A percentile compares a stretch with the other conserved stretches of the same genome.
Evolutionary conservation across 2,329 filamentous ascomycete genomes (phyloP).

Genomic region (Alternaria sp.): DNA sequence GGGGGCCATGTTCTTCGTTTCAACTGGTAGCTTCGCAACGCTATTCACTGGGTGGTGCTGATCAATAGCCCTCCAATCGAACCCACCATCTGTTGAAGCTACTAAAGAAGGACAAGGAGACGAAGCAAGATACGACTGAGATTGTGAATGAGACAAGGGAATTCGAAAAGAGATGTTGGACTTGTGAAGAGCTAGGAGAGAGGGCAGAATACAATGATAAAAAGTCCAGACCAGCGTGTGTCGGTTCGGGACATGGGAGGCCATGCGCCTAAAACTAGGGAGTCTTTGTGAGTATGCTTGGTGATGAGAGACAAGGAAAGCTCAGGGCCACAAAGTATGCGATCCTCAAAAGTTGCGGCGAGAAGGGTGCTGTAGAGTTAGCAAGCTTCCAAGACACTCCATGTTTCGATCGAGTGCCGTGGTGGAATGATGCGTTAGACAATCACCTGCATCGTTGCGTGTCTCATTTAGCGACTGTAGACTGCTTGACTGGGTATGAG

Average conservation of each 20-base stretch:
- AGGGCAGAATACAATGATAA: slow-evolving; percentile 9
- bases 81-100: not conserved
- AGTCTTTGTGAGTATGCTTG: slow-evolving; percentile 26
- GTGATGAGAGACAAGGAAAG: not conserved
- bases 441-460: slow-evolving; percentile 5
- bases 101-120: slow-evolving; percentile 25
- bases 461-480: slow-evolving; percentile 10
- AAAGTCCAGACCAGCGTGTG: slow-evolving; percentile 24
- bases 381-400: not conserved
- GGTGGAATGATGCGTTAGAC: not conserved
- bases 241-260: slow-evolving; percentile 21
- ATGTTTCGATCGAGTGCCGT: not conserved
- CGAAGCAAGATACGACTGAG: slow-evolving; percentile 24
- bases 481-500: not conserved
- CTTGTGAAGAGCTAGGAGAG: slow-evolving; percentile 23
- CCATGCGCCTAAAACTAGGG: slow-evolving; percentile 11
- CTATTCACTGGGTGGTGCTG: not conserved
- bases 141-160: slow-evolving; percentile 17
- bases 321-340: not conserved
- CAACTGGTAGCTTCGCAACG: not conserved
- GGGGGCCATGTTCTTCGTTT: no score
- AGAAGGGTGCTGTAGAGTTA: not conserved
- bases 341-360: not conserved
- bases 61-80: not conserved
- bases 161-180: slow-evolving; percentile 14